Percentiles rank a stretch among this genome's conserved stretches.
Evolutionary conservation across 495 filamentous ascomycete species (phyloP).

Genomic region (Aspergillus ellipticus): DNA sequence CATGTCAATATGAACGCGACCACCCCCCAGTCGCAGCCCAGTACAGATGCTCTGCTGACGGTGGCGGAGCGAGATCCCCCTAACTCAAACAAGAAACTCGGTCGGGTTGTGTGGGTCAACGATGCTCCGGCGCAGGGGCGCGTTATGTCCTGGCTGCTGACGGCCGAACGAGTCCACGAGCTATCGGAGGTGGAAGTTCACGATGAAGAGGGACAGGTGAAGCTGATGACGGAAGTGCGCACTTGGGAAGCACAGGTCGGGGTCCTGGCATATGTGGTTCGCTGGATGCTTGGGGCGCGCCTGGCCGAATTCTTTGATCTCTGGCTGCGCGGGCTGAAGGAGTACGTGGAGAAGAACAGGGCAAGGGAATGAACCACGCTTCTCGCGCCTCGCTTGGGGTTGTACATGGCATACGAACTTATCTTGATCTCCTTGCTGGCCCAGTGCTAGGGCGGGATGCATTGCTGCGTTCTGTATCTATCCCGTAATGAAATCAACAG

Average conservation of each 20-base stretch:
- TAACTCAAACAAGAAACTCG: conserved; percentile 8
- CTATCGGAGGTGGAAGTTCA: conserved; percentile 26
- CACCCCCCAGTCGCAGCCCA: conserved; percentile 25
- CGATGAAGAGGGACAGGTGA: conserved; percentile 10
- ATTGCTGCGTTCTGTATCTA: neutral
- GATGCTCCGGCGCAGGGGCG: conserved; percentile 27
- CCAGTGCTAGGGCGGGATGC: neutral
- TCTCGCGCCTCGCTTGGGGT: neutral
- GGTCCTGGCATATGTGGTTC: conserved; percentile 35
- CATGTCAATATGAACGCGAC: conserved; percentile 42
- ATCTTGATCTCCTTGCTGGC: neutral
- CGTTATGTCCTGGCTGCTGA: conserved; percentile 27
- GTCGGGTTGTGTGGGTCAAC: conserved; percentile 36
- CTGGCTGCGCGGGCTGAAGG: conserved; percentile 40
- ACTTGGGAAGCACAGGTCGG: conserved; percentile 46
- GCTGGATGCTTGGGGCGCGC: conserved; percentile 33
- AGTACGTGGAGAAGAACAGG: conserved; percentile 26
- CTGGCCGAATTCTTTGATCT: conserved; percentile 35
- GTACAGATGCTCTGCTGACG: conserved; percentile 20
- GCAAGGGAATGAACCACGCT: neutral
- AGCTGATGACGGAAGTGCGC: conserved; percentile 30
- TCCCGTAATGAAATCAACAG: neutral
- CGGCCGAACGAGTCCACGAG: conserved; percentile 41
- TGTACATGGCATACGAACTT: neutral
- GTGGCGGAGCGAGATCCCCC: conserved; percentile 27